Evolutionary conservation across 768 basidiomycete species (phyloP).

Genomic region (Suillus paluster): DNA sequence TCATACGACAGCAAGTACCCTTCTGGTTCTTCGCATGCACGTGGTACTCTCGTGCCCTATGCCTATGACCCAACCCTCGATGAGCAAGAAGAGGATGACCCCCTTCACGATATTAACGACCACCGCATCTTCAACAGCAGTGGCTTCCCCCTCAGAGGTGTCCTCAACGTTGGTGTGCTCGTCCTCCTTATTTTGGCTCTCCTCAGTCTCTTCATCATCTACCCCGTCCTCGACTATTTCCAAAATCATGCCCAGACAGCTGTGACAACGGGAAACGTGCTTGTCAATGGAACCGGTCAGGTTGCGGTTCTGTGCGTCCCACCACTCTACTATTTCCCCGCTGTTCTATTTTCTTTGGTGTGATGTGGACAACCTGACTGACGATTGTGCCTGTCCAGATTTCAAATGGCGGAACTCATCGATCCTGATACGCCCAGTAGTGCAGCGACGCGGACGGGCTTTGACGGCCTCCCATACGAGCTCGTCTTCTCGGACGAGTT

Average conservation of each 20-base stretch:
- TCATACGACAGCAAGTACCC: constrained; percentile 73
- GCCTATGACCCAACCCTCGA: constrained; percentile 71
- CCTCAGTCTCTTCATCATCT: constrained; percentile 78
- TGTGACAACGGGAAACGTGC: constrained; percentile 64
- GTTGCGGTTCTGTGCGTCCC: constrained; percentile 53
- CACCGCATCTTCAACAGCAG: constrained; percentile 31
- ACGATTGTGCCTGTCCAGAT: constrained; percentile 13
- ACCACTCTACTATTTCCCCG: constrained; percentile 6
- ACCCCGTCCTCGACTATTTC: constrained; percentile 71
- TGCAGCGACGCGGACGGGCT: constrained; percentile 67
- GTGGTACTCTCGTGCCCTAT: constrained; percentile 61
- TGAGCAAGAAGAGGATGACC: constrained; percentile 73
- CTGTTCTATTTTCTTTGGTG: constrained; percentile 5
- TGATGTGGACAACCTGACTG: constrained; percentile 14
- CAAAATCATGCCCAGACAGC: constrained; percentile 39
- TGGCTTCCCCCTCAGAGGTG: constrained; percentile 47
- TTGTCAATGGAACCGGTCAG: constrained; percentile 73
- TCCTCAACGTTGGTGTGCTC: constrained; percentile 75
- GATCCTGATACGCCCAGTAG: constrained; percentile 69
- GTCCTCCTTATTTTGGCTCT: constrained; percentile 62
- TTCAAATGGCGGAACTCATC: constrained; percentile 61
- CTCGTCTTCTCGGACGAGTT: constrained; percentile 74
- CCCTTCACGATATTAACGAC: constrained; percentile 64
- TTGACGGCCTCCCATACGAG: constrained; percentile 70
- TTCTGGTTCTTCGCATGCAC: constrained; percentile 33